Conservation (phyloP, 1,284 basidiomycete genomes). For the Cutaneotrichosporon mucoides region DNA sequence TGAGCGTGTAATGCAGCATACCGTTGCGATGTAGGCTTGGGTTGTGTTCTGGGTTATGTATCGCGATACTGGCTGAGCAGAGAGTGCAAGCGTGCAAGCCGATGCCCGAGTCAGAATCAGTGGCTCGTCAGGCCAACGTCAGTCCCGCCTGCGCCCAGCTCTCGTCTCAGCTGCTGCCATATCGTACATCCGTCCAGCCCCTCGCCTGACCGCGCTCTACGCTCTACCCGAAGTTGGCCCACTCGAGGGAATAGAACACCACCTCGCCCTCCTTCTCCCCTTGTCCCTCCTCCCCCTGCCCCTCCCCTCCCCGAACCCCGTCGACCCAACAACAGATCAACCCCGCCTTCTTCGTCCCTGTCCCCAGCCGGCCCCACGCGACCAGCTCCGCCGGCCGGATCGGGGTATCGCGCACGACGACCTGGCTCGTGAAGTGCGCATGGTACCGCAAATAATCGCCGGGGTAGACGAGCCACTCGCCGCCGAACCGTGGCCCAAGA, state of each 20-base stretch:
- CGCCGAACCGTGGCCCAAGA: conserved; percentile 72
- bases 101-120: too few species aligned
- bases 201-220: too few species aligned
- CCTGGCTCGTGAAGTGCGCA: conserved; percentile 87
- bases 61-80: not conserved
- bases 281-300: conserved; percentile 1
- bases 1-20: not conserved
- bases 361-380: conserved; percentile 90
- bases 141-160: too few species aligned
- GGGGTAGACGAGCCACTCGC: conserved; percentile 93
- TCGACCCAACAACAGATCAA: conserved; percentile 84
- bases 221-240: conserved; percentile 83
- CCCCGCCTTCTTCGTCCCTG: conserved; percentile 96
- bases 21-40: not conserved
- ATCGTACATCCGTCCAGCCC: too few species aligned
- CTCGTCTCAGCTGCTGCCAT: too few species aligned
- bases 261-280: conserved; percentile 52
- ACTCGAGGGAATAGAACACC: conserved; percentile 78
- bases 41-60: not conserved
- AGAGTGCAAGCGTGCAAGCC: not conserved
- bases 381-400: conserved; percentile 87
- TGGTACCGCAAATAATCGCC: conserved; percentile 96
- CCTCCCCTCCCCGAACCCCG: conserved; percentile 7
- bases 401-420: conserved; percentile 60
- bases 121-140: too few species aligned